Conservation (phyloP, 805 yeast genomes). For the Candida endomychidarum region DNA sequence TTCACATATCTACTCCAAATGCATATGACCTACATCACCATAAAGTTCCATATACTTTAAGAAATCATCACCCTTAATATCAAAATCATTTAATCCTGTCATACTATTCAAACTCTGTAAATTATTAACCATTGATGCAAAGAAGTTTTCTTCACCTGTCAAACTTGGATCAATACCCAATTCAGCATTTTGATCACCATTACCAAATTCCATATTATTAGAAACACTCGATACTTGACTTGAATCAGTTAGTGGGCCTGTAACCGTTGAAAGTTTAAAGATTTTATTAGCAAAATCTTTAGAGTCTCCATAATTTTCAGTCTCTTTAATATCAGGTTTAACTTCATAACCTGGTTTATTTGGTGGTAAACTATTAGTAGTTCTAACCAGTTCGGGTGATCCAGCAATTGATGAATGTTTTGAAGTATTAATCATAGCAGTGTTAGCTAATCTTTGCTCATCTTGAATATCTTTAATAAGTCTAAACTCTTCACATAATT, state of each 20-base stretch:
- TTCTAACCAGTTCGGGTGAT: constrained; percentile 5
- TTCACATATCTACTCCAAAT: constrained; percentile 1
- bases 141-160: constrained; percentile 6
- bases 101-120: constrained; percentile 10
- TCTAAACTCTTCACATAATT: constrained; percentile 40
- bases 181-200: constrained; percentile 1
- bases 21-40: constrained; percentile 23
- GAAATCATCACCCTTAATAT: constrained; percentile 31
- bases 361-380: constrained; percentile 6
- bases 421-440: constrained; percentile 2
- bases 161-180: not conserved
- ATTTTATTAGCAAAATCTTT: constrained; percentile 4
- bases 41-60: constrained; percentile 35
- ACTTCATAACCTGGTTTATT: constrained; percentile 5
- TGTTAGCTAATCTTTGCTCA: constrained; percentile 12
- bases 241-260: not conserved
- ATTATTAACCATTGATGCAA: constrained; percentile 6
- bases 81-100: constrained; percentile 14
- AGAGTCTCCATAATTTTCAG: not conserved
- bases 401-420: constrained; percentile 1
- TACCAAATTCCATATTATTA: not conserved
- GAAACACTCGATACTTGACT: constrained; percentile 2
- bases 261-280: not conserved
- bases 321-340: not conserved
- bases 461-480: constrained; percentile 32